phyloP scores from a whole-genome alignment of 257 asterid species.

The Solanum lycopersicoides region DNA sequence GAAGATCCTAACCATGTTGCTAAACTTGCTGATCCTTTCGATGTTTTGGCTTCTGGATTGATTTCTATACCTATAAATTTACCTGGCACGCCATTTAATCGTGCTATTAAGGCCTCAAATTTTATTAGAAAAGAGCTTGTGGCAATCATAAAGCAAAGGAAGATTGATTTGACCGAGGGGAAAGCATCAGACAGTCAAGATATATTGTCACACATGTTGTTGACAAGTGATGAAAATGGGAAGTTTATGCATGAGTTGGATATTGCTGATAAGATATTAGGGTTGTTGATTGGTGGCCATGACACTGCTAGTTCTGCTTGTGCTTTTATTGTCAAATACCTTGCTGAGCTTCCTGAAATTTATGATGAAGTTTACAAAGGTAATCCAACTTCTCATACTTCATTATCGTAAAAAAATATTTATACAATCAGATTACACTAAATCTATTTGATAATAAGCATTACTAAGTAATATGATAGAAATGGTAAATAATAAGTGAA shows the following conservation, averaged over 20 bases:
- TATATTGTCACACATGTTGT: slow-evolving; percentile 55
- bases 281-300: slow-evolving; percentile 53
- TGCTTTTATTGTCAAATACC: slow-evolving; percentile 41
- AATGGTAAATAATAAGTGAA: background rate
- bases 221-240: slow-evolving; percentile 41
- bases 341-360: slow-evolving; percentile 48
- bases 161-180: slow-evolving; percentile 32
- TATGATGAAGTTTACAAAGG: slow-evolving; percentile 48
- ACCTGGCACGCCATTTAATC: slow-evolving; percentile 45
- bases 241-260: slow-evolving; percentile 44
- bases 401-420: no score
- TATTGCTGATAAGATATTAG: slow-evolving; percentile 49
- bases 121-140: slow-evolving; percentile 28
- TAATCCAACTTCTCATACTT: background rate
- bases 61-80: slow-evolving; percentile 42
- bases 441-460: background rate
- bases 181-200: slow-evolving; percentile 36
- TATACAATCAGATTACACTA: background rate
- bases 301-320: slow-evolving; percentile 61
- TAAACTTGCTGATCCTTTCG: slow-evolving; percentile 35
- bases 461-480: background rate
- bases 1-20: slow-evolving; percentile 42
- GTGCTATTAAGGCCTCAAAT: slow-evolving; percentile 41
- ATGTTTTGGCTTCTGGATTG: slow-evolving; percentile 37
- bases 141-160: slow-evolving; percentile 33